These are phyloP conservation scores for Hypoxylon lenormandii DNA, from an alignment of 495 filamentous ascomycete genomes.

Conservation along the genomic window DNA sequence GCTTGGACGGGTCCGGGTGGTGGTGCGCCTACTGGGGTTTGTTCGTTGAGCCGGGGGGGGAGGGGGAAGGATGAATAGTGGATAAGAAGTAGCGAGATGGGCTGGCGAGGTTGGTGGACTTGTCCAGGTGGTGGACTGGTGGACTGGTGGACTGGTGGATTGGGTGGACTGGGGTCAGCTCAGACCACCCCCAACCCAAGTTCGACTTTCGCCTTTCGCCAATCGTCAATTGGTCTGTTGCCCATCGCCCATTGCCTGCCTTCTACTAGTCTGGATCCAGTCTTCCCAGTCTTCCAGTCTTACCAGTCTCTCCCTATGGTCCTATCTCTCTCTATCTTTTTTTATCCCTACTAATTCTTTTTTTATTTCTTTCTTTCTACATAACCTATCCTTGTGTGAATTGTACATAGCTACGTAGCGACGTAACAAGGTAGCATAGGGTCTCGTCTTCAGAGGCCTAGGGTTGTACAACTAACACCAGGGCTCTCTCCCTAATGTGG, in stretches of 20 bases:
- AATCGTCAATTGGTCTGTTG: too few relatives aligned
- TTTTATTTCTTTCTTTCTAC: conserved; percentile 20
- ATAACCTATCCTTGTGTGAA: too few relatives aligned
- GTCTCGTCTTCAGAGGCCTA: conserved; percentile 43
- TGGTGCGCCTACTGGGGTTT: conserved; percentile 49
- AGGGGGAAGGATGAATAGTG: conserved; percentile 46
- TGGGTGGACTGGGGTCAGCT: conserved; percentile 35
- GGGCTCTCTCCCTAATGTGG: conserved; percentile 46
- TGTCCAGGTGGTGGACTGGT: not conserved
- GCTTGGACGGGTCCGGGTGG: conserved; percentile 40
- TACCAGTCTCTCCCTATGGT: not conserved
- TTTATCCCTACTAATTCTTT: conserved; percentile 5
- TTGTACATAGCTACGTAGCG: conserved; percentile 6
- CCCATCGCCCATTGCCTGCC: too few relatives aligned
- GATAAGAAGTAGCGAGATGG: conserved; percentile 43
- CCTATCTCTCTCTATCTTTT: too few relatives aligned
- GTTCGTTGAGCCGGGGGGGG: conserved; percentile 48
- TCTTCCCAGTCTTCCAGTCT: too few relatives aligned
- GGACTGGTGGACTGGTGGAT: conserved; percentile 41
- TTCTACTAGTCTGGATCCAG: too few relatives aligned
- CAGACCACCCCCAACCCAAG: conserved; percentile 4
- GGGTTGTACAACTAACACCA: conserved; percentile 50
- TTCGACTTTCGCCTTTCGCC: conserved; percentile 4
- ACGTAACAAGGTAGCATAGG: conserved; percentile 38
- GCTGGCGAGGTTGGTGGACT: conserved; percentile 43